Base-by-base conservation (phyloP, 495 filamentous ascomycete genomes). In the Penicillium daleae region DNA sequence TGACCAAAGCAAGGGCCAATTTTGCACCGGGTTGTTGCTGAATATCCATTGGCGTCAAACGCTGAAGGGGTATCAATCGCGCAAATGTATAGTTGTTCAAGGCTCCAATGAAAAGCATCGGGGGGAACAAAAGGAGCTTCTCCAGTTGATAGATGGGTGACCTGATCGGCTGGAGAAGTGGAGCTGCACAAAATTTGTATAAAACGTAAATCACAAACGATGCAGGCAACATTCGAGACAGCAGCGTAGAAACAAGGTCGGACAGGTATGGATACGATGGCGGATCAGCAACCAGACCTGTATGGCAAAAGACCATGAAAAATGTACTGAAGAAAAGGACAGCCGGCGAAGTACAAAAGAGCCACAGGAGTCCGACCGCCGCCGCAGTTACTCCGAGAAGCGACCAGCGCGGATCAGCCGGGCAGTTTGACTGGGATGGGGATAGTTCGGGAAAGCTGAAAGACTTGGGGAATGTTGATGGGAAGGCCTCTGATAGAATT, bases 1-100 rank as follows among this genome's bases (percentile, higher is more conserved):
- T 75, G 48, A 97, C 86, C 13, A 90, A 71, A 6, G 82, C 83
- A 51, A 96, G 78, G 1, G 92, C 92, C 1, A 84, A 71, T 59
- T 87, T 86, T 3, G 92, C 92, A 2, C 91, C 91, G 0, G 90
- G 90, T 62, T 96, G 90, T 69, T 88, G 82, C 42, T 85, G 74
- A 21, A 97, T 83, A 67, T 96, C 92, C 66, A 89, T 85, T 0
- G 85, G 81, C 0, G 90, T 96, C 8, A 97, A 78, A 22, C 92
- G 86, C 63, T 89, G 80, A 66, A 97, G 89, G 4, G 92, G 92
- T 64, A 97, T 92, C 76, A 87, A 85, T 6, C 76, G 76, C 46
- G 90, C 89, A 68, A 97, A 87, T 1, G 92, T 95, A 65, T 93
- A 89, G 67, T 96, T 97, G 44, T 88, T 90, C 57, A 97, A 76